Evolutionary conservation across 805 yeast species (phyloP).

Genomic region (Yarrowia alimentaria): DNA sequence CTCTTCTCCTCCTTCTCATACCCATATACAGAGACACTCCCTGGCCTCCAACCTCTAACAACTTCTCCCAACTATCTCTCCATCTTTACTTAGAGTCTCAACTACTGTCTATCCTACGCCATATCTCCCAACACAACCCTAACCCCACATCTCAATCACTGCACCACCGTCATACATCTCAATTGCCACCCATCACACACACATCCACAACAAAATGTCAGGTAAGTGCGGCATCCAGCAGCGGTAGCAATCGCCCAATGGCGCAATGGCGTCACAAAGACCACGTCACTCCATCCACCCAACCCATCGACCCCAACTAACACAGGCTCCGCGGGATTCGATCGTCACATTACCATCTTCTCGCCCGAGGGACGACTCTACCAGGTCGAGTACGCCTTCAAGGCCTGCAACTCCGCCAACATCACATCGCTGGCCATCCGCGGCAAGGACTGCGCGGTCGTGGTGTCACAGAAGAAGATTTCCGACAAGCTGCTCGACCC

Average conservation of each 20-base stretch:
- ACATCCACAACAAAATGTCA: neutral
- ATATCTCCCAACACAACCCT: too few relatives aligned
- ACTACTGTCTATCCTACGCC: too few relatives aligned
- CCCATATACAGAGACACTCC: too few relatives aligned
- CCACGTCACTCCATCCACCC: neutral
- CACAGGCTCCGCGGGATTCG: constrained; percentile 85
- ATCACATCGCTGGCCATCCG: constrained; percentile 84
- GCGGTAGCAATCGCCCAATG: too few relatives aligned
- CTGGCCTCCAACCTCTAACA: too few relatives aligned
- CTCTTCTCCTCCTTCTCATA: too few relatives aligned
- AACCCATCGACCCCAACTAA: neutral
- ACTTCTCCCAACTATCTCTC: too few relatives aligned
- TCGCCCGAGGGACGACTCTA: constrained; percentile 97
- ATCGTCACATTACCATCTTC: constrained; percentile 96
- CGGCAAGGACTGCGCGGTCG: constrained; percentile 82
- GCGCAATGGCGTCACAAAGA: too few relatives aligned
- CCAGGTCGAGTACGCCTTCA: constrained; percentile 97
- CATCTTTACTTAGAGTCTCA: too few relatives aligned
- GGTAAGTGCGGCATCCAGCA: too few relatives aligned
- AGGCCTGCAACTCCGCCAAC: constrained; percentile 90
- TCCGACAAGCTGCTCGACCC: constrained; percentile 94
- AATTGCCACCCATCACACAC: constrained; percentile 15
- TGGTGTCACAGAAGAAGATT: constrained; percentile 92
- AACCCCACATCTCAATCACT: constrained; percentile 1
- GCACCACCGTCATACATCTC: neutral